Base-by-base conservation (phyloP, 176 grass and related monocot genomes). In the Tillandsia leiboldiana region DNA sequence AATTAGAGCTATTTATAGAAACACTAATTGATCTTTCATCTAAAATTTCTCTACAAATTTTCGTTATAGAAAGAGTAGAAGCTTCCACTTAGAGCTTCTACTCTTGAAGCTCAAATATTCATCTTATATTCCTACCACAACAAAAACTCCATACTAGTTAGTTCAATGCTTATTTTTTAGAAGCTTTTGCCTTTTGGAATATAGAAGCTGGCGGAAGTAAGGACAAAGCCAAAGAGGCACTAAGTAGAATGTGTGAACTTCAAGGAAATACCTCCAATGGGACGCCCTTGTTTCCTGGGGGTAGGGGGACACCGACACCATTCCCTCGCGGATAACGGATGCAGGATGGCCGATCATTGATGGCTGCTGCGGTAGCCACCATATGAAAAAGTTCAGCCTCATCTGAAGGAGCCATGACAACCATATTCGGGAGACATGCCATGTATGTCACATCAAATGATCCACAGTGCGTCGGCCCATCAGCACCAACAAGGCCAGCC, bases 321-420 rank as follows among this genome's bases (percentile, higher is more conserved):
- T 97, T 92, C 50, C 94, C 94, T 63, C 94, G 87, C 9, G 94
- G 94, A 47, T 90, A 97, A 0, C 94, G 86, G 74, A 97, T 87
- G 76, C 94, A 97, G 13, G 86, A 87, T 0, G 94, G 94, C 57
- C 94, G 83, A 62, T 97, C 89, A 50, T 97, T 70, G 61, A 97
- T 97, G 71, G 83, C 89, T 0, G 94, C 94, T 48, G 94, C 89
- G 27, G 94, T 97, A 66, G 94, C 89, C 4, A 97, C 86, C 89
- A 97, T 97, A 81, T 97, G 87, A 75, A 83, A 97, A 24, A 97
- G 84, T 81, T 97, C 94, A 26, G 89, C 89, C 77, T 97, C 89
- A 68, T 97, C 89, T 53, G 94, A 81, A 12, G 94, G 94, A 11
- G 94, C 94, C 94, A 97, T 97, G 80, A 97, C 89, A 2, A 97